phyloP scores from a whole-genome alignment of 2,329 filamentous ascomycete species.

The Ophiocordyceps camponoti-saundersi region DNA sequence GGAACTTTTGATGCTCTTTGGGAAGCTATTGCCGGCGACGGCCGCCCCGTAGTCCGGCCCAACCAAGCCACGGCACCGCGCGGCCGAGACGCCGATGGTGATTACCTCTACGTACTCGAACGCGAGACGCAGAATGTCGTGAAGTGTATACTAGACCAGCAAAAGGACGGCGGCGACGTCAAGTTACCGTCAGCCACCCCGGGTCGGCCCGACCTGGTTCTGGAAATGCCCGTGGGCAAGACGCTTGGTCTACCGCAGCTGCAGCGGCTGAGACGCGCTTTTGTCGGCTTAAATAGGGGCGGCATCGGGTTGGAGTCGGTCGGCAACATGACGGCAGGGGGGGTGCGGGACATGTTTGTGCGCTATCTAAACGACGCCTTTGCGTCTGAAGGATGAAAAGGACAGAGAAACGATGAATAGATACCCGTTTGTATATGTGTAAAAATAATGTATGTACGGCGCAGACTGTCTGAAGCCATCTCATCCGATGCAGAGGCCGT shows the following conservation, averaged over 20 bases:
- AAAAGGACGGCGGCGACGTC: constrained; percentile 45
- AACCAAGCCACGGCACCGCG: constrained; percentile 59
- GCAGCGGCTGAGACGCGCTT: constrained; percentile 62
- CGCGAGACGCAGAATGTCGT: constrained; percentile 64
- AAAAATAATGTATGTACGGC: too few relatives aligned
- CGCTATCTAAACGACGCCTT: constrained; percentile 50
- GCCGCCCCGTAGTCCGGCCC: constrained; percentile 47
- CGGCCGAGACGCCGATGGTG: constrained; percentile 44
- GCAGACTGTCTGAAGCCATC: background rate
- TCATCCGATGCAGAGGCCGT: background rate
- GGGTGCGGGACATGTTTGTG: constrained; percentile 47
- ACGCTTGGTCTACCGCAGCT: constrained; percentile 57
- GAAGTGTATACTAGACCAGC: constrained; percentile 49
- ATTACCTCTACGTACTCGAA: constrained; percentile 70
- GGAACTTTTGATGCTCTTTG: constrained; percentile 50
- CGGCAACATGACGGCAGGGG: constrained; percentile 32
- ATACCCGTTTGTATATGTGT: too few relatives aligned
- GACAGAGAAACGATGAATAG: background rate
- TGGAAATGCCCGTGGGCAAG: constrained; percentile 46
- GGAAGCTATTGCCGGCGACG: constrained; percentile 52
- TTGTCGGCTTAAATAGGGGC: constrained; percentile 57
- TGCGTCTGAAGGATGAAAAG: constrained; percentile 30
- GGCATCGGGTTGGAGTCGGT: constrained; percentile 43
- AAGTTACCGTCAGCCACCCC: constrained; percentile 21
- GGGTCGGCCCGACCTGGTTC: constrained; percentile 29